These are phyloP conservation scores for Dipodascus albidus DNA, from an alignment of 805 yeast genomes.

Conservation along the genomic window DNA sequence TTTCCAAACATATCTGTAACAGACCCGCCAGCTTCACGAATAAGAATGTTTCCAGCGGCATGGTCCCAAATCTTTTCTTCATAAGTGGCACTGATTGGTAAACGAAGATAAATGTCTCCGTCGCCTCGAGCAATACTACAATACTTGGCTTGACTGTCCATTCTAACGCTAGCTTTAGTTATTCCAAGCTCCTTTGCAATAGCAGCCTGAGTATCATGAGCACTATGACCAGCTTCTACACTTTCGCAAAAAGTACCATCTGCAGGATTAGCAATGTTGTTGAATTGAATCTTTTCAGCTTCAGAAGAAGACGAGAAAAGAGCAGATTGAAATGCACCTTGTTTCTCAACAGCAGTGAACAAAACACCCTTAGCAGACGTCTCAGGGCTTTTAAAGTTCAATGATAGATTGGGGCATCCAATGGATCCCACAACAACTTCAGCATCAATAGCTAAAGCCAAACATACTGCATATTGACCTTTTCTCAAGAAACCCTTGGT, in stretches of 20 bases:
- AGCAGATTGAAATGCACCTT: constrained; percentile 53
- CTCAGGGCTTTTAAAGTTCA: constrained; percentile 24
- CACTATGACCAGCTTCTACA: constrained; percentile 90
- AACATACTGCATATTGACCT: constrained; percentile 93
- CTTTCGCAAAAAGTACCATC: constrained; percentile 75
- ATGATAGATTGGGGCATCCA: constrained; percentile 89
- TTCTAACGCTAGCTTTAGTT: constrained; percentile 46
- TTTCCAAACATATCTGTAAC: constrained; percentile 79
- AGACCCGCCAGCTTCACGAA: constrained; percentile 82
- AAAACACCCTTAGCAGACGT: constrained; percentile 51
- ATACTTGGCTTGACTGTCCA: constrained; percentile 95
- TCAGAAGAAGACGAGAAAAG: constrained; percentile 22
- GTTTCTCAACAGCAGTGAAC: constrained; percentile 55
- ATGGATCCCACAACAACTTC: constrained; percentile 80
- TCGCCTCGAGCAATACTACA: constrained; percentile 84
- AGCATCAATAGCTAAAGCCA: constrained; percentile 81
- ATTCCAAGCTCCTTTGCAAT: constrained; percentile 60
- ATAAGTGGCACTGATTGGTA: constrained; percentile 67
- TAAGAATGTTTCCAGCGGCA: constrained; percentile 85
- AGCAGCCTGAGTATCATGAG: constrained; percentile 71
- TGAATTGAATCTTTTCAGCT: constrained; percentile 39
- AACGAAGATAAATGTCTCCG: constrained; percentile 82
- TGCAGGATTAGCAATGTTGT: constrained; percentile 33
- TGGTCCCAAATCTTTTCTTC: constrained; percentile 98
- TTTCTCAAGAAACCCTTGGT: constrained; percentile 94